These are phyloP conservation scores for Aphanomyces invadans DNA, from an alignment of 352 stramenopile species.

Conservation along the genomic window DNA sequence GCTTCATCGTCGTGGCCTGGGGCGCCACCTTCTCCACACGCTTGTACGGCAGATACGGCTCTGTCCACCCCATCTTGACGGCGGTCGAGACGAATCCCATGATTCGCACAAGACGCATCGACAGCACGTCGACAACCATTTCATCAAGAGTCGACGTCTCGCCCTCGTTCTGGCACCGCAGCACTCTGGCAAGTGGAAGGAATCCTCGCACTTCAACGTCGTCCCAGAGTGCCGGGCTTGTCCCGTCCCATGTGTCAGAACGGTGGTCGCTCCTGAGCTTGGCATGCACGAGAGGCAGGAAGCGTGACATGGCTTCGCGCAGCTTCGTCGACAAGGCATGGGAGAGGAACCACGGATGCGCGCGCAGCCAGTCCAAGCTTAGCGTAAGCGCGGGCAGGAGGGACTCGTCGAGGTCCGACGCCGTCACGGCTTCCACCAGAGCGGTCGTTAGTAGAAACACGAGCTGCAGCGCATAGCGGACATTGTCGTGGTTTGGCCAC, in stretches of 20 bases:
- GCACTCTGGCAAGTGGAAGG: constrained; percentile 27
- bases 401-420: constrained; percentile 29
- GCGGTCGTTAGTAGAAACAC: constrained; percentile 2
- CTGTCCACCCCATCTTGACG: neutral
- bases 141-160: constrained; percentile 4
- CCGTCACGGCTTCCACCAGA: constrained; percentile 7
- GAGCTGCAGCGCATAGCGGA: neutral
- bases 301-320: neutral
- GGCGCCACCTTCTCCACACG: neutral
- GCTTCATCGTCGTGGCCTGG: neutral
- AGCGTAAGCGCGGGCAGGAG: constrained; percentile 36
- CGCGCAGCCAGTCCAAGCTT: constrained; percentile 37
- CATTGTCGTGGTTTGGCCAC: constrained; percentile 12
- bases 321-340: constrained; percentile 18
- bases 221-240: constrained; percentile 28
- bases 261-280: constrained; percentile 19
- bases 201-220: constrained; percentile 39
- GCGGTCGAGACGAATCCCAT: neutral
- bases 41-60: too few relatives aligned
- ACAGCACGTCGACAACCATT: constrained; percentile 24
- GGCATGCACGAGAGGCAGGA: constrained; percentile 22
- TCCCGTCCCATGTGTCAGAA: constrained; percentile 1
- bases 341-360: constrained; percentile 30
- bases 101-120: constrained; percentile 21
- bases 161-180: neutral